Conservation (phyloP, 2,329 filamentous ascomycete species). For the Rachicladosporium sp. region DNA sequence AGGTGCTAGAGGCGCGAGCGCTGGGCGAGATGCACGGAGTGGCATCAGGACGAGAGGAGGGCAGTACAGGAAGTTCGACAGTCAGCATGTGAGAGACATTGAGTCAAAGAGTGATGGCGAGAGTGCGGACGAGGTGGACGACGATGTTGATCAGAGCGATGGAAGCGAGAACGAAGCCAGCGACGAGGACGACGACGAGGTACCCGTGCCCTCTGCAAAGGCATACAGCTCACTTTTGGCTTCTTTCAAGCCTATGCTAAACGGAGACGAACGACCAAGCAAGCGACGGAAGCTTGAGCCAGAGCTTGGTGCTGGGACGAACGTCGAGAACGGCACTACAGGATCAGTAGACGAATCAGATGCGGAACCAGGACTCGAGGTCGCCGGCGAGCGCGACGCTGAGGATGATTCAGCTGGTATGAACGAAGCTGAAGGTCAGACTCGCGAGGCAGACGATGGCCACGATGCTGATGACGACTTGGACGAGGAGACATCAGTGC, state of each 20-base stretch:
- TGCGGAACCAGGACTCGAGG: constrained; percentile 21
- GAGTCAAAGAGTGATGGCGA: constrained; percentile 15
- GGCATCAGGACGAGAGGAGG: constrained; percentile 21
- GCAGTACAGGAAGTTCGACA: constrained; percentile 23
- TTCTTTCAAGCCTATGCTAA: constrained; percentile 35
- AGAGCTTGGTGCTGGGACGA: too few relatives aligned
- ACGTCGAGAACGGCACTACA: constrained; percentile 2
- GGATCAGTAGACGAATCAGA: constrained; percentile 24
- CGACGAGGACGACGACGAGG: constrained; percentile 23
- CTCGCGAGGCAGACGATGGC: constrained; percentile 28
- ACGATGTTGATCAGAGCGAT: constrained; percentile 8
- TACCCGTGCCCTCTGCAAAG: constrained; percentile 17
- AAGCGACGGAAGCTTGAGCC: constrained; percentile 42
- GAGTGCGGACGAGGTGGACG: constrained; percentile 8
- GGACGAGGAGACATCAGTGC: constrained; percentile 7
- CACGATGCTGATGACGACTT: constrained; percentile 28
- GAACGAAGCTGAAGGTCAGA: constrained; percentile 18
- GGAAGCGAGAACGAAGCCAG: constrained; percentile 2
- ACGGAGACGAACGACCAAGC: constrained; percentile 32
- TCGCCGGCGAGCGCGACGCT: constrained; percentile 27
- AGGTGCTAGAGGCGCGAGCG: constrained; percentile 8
- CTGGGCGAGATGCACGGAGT: constrained; percentile 18
- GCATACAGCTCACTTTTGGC: constrained; percentile 48
- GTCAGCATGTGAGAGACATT: constrained; percentile 22
- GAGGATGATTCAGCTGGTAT: constrained; percentile 7